These are phyloP conservation scores for Tricholoma hemisulphureum DNA, from an alignment of 768 basidiomycete genomes.

Conservation along the genomic window DNA sequence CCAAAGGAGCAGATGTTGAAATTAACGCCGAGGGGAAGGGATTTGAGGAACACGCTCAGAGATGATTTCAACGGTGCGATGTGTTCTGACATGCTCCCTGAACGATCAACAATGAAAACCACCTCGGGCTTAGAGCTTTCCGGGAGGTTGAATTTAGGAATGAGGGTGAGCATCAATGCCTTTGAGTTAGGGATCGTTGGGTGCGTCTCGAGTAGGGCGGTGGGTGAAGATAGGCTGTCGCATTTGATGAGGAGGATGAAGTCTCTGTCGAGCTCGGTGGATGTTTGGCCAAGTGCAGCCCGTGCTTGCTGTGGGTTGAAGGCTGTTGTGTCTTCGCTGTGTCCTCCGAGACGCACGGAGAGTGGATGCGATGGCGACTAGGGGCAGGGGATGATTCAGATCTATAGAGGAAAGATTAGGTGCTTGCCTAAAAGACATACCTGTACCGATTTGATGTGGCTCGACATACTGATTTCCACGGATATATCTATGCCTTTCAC, in stretches of 20 bases:
- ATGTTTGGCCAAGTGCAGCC: not conserved
- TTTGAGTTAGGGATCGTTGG: not conserved
- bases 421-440: not conserved
- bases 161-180: not conserved
- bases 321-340: not conserved
- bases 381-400: not conserved
- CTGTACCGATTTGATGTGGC: not conserved
- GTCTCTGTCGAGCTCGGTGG: not conserved
- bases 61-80: not conserved
- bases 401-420: not conserved
- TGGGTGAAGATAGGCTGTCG: not conserved
- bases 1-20: not conserved
- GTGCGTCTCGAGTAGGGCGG: not conserved
- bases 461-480: not conserved
- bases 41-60: not conserved
- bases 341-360: not conserved
- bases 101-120: not conserved
- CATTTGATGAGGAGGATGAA: not conserved
- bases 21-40: not conserved
- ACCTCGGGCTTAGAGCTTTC: not conserved
- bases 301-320: not conserved
- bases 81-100: not conserved
- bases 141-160: not conserved
- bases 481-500: not conserved
- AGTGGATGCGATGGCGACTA: not conserved